These are phyloP conservation scores for Neocucurbitaria cava DNA, from an alignment of 2,329 filamentous ascomycete genomes.

Conservation along the genomic window DNA sequence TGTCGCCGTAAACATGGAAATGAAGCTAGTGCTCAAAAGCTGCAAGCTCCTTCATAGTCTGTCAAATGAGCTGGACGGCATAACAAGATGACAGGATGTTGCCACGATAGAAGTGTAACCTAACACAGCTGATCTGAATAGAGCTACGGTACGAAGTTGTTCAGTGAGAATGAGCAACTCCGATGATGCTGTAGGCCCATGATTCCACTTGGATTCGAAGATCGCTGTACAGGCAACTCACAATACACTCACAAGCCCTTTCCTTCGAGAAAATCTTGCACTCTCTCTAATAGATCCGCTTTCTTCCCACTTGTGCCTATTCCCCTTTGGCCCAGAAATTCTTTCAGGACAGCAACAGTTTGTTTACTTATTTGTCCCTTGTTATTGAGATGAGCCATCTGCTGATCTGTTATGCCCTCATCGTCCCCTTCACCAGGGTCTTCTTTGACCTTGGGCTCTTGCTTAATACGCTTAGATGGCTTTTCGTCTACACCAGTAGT, in stretches of 20 bases:
- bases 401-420: constrained; percentile 49
- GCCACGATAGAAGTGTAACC: too few species aligned
- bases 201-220: background rate
- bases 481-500: constrained; percentile 26
- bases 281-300: constrained; percentile 43
- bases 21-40: too few species aligned
- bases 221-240: background rate
- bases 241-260: constrained; percentile 29
- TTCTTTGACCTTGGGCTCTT: constrained; percentile 30
- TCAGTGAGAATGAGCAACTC: too few species aligned
- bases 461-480: constrained; percentile 37
- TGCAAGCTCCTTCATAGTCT: too few species aligned
- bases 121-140: too few species aligned
- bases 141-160: too few species aligned
- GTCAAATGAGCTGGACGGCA: too few species aligned
- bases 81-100: too few species aligned
- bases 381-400: constrained; percentile 54
- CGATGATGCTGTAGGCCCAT: background rate
- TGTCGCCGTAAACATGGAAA: too few species aligned
- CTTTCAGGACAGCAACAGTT: constrained; percentile 44
- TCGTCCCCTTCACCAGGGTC: constrained; percentile 27
- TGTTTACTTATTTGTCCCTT: constrained; percentile 54
- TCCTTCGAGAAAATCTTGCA: constrained; percentile 45
- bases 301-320: constrained; percentile 44
- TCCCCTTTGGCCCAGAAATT: constrained; percentile 35